phyloP scores from a whole-genome alignment of 2,329 filamentous ascomycete species.

The Xylariaceae sp. region DNA sequence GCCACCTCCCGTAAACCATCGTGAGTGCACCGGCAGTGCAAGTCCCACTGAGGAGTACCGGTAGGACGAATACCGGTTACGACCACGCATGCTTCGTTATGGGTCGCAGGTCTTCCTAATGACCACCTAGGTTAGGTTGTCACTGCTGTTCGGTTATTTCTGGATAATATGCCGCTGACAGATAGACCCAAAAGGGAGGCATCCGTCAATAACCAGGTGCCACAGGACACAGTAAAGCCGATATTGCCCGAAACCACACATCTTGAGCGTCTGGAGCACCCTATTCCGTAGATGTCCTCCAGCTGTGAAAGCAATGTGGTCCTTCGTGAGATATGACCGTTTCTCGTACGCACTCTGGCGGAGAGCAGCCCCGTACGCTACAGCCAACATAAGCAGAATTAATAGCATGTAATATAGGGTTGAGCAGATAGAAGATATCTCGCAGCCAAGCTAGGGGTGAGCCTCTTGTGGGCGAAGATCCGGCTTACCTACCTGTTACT shows the following conservation, averaged over 20 bases:
- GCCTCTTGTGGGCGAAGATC: not conserved
- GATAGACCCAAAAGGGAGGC: not conserved
- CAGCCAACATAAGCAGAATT: not conserved
- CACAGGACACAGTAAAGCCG: conserved; percentile 17
- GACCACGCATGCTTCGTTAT: conserved; percentile 1
- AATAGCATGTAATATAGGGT: not conserved
- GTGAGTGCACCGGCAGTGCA: not conserved
- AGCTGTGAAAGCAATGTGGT: not conserved
- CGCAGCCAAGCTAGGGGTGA: not conserved
- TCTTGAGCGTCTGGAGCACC: conserved; percentile 6
- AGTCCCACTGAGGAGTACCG: not conserved
- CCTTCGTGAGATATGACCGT: conserved; percentile 8
- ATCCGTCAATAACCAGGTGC: conserved; percentile 1
- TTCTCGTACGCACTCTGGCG: not conserved
- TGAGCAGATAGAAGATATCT: not conserved
- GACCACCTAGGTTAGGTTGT: not conserved
- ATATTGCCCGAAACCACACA: conserved; percentile 16
- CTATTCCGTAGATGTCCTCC: conserved; percentile 3
- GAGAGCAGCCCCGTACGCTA: not conserved
- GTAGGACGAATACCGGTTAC: not conserved
- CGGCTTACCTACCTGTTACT: not conserved
- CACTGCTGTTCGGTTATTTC: conserved; percentile 6
- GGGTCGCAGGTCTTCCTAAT: not conserved
- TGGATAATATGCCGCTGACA: conserved; percentile 4
- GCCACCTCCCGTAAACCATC: not conserved